phyloP scores from a whole-genome alignment of 495 filamentous ascomycete genomes.

The Bacidia gigantensis region DNA sequence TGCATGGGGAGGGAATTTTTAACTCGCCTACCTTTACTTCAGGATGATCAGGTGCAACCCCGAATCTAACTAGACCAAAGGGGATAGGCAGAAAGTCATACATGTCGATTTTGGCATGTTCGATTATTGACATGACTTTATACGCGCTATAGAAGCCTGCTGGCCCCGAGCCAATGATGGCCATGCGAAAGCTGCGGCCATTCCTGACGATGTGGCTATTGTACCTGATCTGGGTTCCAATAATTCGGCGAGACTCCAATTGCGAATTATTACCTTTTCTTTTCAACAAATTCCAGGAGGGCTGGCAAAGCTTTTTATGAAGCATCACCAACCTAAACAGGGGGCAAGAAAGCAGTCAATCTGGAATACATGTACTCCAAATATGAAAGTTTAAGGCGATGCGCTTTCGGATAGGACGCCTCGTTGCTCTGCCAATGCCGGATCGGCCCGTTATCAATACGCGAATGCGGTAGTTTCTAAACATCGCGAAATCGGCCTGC shows the following conservation, averaged over 20 bases:
- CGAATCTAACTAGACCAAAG: slow-evolving; percentile 82
- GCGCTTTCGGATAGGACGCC: too few species aligned
- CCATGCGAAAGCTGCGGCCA: slow-evolving; percentile 55
- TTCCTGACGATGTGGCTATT: slow-evolving; percentile 21
- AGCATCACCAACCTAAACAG: too few species aligned
- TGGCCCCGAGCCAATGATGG: slow-evolving; percentile 86
- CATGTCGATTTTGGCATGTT: slow-evolving; percentile 74
- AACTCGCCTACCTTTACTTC: slow-evolving; percentile 71
- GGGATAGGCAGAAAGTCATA: slow-evolving; percentile 89
- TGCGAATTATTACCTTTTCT: too few species aligned
- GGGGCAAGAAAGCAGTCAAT: too few species aligned
- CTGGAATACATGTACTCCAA: too few species aligned
- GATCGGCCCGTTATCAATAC: neutral
- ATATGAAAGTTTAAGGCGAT: too few species aligned
- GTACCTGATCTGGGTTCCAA: slow-evolving; percentile 3
- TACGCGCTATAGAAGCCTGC: slow-evolving; percentile 93
- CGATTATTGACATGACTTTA: slow-evolving; percentile 59
- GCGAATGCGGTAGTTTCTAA: neutral
- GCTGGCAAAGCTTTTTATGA: too few species aligned
- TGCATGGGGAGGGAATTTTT: neutral
- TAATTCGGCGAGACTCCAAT: too few species aligned
- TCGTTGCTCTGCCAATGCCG: too few species aligned
- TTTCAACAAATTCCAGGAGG: too few species aligned
- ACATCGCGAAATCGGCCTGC: neutral
- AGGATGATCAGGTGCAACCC: slow-evolving; percentile 92